Evolutionary conservation across 306 rosid species (phyloP), one percentile per base, ranked within the genome.

Genomic region (Dryas alaskensis): DNA sequence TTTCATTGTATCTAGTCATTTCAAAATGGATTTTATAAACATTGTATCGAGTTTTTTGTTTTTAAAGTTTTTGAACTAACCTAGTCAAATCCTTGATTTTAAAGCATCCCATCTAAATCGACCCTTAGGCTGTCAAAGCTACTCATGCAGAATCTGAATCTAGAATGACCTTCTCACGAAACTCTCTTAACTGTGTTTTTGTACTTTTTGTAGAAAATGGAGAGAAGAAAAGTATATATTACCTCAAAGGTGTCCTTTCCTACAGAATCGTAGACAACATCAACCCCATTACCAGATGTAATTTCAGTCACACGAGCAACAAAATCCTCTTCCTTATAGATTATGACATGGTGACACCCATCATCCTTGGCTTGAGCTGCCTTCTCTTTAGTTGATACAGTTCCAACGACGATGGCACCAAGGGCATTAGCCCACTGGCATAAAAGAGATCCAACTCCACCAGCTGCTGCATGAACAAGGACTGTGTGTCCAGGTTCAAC

Each of bases 381-480:
- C 84, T 93, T 93, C 79, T 89, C 97, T 65, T 85, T 70, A 27
- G 77, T 89, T 67, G 97, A 93, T 53, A 93, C 97, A 71, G 93
- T 76, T 82, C 97, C 97, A 80, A 93, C 86, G 69, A 93, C 92
- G 61, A 90, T 93, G 78, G 98, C 97, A 10, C 97, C 98, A 60
- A 93, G 92, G 60, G 88, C 88, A 72, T 88, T 88, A 76, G 89
- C 96, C 98, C 98, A 91, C 67, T 93, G 98, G 80, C 97, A 84
- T 81, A 93, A 80, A n/a, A 93, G 86, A 68, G 98, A 91, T 62
- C 98, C 98, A 44, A 89, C 92, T 73, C 97, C 97, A 69, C 98
- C 98, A 60, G 98, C 98, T 50, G 98, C 97, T 5, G 98, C 98
- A 69, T 91, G 98, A 52, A 91, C 85, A 37, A 93, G 96, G 69